Conservation (phyloP, 352 stramenopile species). For the Lagenidium sp. region DNA sequence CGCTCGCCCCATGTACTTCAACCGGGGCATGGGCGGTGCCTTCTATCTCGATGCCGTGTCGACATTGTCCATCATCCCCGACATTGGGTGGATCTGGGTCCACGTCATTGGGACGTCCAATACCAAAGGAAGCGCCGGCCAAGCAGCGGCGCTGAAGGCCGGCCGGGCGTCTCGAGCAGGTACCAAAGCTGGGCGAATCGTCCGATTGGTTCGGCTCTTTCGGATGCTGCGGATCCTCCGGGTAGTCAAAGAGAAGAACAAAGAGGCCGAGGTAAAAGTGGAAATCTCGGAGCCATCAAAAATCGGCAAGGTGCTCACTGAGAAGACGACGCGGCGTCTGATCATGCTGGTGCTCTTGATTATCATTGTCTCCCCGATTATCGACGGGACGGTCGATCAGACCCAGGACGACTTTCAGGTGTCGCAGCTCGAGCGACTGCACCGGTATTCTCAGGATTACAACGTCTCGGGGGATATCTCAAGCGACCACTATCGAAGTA, state of each 20-base stretch:
- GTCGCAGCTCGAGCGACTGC: slow-evolving; percentile 65
- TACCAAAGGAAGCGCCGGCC: slow-evolving; percentile 15
- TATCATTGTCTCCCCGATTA: slow-evolving; percentile 79
- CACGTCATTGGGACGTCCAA: slow-evolving; percentile 32
- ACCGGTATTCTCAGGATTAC: slow-evolving; percentile 79
- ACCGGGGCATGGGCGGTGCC: slow-evolving; percentile 56
- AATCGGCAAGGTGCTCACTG: slow-evolving; percentile 91
- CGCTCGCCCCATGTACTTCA: slow-evolving; percentile 70
- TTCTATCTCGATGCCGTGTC: slow-evolving; percentile 95
- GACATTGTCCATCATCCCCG: slow-evolving; percentile 88
- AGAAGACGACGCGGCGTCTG: slow-evolving; percentile 90
- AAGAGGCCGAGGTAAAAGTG: slow-evolving; percentile 45
- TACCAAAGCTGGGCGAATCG: slow-evolving; percentile 86
- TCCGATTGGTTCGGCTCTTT: slow-evolving; percentile 87
- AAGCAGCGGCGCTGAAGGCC: slow-evolving; percentile 68
- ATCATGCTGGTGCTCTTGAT: slow-evolving; percentile 89
- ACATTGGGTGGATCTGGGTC: slow-evolving; percentile 82
- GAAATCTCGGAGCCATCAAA: slow-evolving; percentile 87
- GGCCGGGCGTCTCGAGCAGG: slow-evolving; percentile 79
- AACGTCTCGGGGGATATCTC: slow-evolving; percentile 51
- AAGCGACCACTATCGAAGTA: slow-evolving; percentile 28
- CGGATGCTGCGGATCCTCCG: slow-evolving; percentile 86
- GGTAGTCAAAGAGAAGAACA: slow-evolving; percentile 69
- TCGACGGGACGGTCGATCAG: slow-evolving; percentile 60
- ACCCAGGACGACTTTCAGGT: slow-evolving; percentile 74